Base-by-base conservation (phyloP, 1,284 basidiomycete species). In the Puccinia triticina region DNA sequence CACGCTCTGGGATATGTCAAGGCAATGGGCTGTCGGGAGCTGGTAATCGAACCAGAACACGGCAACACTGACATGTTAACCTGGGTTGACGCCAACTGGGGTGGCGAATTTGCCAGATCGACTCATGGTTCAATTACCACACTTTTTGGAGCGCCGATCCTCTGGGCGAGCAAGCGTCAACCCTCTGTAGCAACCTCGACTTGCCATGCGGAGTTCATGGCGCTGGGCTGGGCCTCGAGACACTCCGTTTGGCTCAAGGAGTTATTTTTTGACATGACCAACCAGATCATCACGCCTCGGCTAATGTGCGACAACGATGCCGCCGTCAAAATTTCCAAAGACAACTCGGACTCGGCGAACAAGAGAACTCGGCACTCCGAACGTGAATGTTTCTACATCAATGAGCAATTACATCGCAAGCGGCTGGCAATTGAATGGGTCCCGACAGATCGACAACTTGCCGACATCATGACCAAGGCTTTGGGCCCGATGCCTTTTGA, bases 401-500 rank as follows among this genome's bases (percentile, higher is more conserved):
- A 74, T 32, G 50, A 75, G 23, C 53, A 55, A 21, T 7, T 75
- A 2, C 26, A n/a, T 8, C 32, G 55, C 7, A 34, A 59, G 4
- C 29, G 21, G 11, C 48, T 59, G 0, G 23, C 46, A 1, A 74
- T 74, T 18, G 4, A 74, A 11, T 74, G 72, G 72, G 50, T 74
- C n/a, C 48, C 72, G 26, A 40, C 74, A 37, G 4, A 29, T 7
- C 23, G 46, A 7, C 53, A 61, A 48, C 37, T 59, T n/a, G 75
- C 75, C 26, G 46, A 77, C 26, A 34, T 77, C n/a, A 43, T 77
- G 23, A 77, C 75, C 21, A 77, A 77, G 46, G 53, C 75, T 43
- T 26, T 77, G 14, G 53, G 55, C 3, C 37, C 55, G n/a, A 16
- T n/a, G 46, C 46, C 26, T 43, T 46, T 50, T 43, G 18, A 73